These are phyloP conservation scores for Fusarium sp. DNA, from an alignment of 2,329 filamentous ascomycete genomes.

Conservation along the genomic window DNA sequence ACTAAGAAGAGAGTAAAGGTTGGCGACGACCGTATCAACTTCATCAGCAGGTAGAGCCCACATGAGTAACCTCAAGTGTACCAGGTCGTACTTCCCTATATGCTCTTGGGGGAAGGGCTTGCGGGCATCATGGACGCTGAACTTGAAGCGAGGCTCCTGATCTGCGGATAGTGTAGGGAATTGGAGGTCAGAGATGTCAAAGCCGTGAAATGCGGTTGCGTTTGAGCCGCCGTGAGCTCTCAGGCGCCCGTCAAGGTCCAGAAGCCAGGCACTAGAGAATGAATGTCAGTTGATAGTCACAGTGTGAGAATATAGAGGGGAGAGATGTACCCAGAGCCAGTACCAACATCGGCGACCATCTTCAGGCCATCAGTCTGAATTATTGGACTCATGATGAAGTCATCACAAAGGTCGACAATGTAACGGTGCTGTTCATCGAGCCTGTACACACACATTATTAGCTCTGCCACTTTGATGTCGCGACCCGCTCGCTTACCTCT, in stretches of 20 bases:
- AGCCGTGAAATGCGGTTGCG: neutral
- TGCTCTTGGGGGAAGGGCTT: neutral
- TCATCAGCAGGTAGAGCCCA: neutral
- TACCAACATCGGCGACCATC: neutral
- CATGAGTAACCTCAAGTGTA: neutral
- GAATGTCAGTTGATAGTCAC: neutral
- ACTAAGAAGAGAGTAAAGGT: neutral
- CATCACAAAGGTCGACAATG: neutral
- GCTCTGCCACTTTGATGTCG: too few species aligned
- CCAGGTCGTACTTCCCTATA: neutral
- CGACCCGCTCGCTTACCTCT: too few species aligned
- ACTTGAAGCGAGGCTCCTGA: neutral
- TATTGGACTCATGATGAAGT: neutral
- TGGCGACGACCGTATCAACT: neutral
- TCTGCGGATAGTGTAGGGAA: neutral
- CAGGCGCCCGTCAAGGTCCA: neutral
- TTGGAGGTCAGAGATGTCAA: neutral
- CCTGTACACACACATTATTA: neutral
- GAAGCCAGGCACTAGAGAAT: neutral
- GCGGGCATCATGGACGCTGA: neutral
- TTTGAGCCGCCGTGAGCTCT: neutral
- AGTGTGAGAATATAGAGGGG: too few species aligned
- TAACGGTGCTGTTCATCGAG: neutral
- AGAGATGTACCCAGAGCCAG: neutral
- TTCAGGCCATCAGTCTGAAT: neutral